These are phyloP conservation scores for Hibiscus mutabilis DNA, from an alignment of 345 rosid genomes.

Conservation along the genomic window DNA sequence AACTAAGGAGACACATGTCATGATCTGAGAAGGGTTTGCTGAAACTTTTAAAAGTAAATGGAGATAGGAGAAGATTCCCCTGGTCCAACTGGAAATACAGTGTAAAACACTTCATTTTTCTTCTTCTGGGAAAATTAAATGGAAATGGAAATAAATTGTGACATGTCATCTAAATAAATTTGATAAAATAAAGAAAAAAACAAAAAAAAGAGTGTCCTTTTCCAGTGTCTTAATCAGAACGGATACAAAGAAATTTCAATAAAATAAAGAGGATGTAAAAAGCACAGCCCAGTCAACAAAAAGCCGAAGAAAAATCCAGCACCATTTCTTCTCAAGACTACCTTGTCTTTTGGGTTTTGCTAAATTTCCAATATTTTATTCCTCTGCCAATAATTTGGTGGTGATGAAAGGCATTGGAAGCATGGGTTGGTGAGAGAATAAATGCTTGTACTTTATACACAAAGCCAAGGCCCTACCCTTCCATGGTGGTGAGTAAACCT, in stretches of 20 bases:
- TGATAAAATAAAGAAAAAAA: neutral
- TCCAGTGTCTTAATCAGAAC: slow-evolving; percentile 21
- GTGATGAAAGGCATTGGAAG: slow-evolving; percentile 10
- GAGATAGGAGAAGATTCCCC: slow-evolving; percentile 5
- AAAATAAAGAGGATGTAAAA: slow-evolving; percentile 1
- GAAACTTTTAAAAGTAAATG: neutral
- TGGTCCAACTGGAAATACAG: slow-evolving; percentile 15
- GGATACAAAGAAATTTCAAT: slow-evolving; percentile 26
- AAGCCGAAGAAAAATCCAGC: neutral
- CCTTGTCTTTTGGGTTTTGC: neutral
- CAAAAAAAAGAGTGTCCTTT: neutral
- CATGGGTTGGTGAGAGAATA: slow-evolving; percentile 42
- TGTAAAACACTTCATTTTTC: neutral
- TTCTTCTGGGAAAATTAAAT: neutral
- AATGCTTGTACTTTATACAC: slow-evolving; percentile 27
- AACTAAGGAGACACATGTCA: neutral
- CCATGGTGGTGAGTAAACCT: slow-evolving; percentile 20
- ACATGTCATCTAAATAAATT: neutral
- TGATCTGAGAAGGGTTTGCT: neutral
- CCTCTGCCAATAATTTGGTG: slow-evolving; percentile 18
- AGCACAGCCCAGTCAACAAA: slow-evolving; percentile 20
- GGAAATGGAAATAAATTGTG: neutral
- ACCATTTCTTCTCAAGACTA: neutral
- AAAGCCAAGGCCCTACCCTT: slow-evolving; percentile 7
- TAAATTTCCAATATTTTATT: neutral